Conservation (phyloP, 371 early-diverging fungal genomes). For the Phascolomyces articulosus region DNA sequence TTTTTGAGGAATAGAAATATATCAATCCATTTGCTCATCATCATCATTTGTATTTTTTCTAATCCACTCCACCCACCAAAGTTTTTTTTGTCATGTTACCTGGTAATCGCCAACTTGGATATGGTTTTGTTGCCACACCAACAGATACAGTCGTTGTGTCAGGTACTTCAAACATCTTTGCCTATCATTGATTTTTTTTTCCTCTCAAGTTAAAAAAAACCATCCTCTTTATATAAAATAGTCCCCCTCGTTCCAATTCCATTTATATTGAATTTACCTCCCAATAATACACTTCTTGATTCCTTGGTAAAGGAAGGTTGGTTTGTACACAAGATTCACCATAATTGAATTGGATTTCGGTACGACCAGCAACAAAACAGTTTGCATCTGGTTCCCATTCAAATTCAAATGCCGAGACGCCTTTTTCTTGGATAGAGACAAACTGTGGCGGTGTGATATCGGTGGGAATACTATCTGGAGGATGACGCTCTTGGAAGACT, state of each 20-base stretch:
- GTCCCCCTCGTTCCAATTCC: neutral
- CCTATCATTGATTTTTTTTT: constrained; percentile 28
- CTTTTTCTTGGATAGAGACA: constrained; percentile 80
- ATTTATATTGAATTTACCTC: constrained; percentile 35
- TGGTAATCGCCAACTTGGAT: constrained; percentile 67
- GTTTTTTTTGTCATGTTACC: constrained; percentile 40
- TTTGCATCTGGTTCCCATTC: constrained; percentile 69
- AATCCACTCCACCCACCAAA: neutral
- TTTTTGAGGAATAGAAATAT: neutral
- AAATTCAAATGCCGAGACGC: constrained; percentile 86
- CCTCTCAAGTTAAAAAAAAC: neutral
- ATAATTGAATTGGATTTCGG: constrained; percentile 75
- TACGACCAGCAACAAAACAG: constrained; percentile 75
- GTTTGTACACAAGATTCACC: constrained; percentile 82
- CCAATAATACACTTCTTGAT: constrained; percentile 78
- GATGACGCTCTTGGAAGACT: constrained; percentile 60
- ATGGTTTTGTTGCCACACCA: constrained; percentile 74
- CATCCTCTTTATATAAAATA: neutral
- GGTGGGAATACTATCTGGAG: constrained; percentile 64
- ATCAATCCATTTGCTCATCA: no score
- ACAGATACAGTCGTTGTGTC: constrained; percentile 59
- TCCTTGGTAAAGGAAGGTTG: constrained; percentile 78
- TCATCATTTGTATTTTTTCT: neutral
- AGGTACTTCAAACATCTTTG: constrained; percentile 72
- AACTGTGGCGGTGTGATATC: constrained; percentile 67